Evolutionary conservation across 108 stramenopile genomes (phyloP).

Genomic region (Stephanodiscus triporus): DNA sequence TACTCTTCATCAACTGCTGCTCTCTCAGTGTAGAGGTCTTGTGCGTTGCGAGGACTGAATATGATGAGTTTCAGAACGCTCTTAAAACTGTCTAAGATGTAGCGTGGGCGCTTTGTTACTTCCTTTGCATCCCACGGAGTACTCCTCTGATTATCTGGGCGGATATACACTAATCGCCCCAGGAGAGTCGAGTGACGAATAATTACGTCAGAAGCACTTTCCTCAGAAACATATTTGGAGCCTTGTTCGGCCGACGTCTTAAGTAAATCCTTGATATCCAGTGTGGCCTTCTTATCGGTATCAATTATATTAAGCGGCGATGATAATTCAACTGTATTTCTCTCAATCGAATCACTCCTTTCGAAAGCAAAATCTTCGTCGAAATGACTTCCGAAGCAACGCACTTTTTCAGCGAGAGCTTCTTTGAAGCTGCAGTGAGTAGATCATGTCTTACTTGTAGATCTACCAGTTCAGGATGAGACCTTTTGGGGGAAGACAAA

Average conservation of each 20-base stretch:
- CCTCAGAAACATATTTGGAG: slow-evolving; percentile 24
- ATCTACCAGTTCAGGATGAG: slow-evolving; percentile 35
- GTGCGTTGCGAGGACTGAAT: slow-evolving; percentile 29
- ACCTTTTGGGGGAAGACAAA: background rate
- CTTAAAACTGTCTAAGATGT: slow-evolving; percentile 11
- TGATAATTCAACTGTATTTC: slow-evolving; percentile 9
- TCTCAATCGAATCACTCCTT: slow-evolving; percentile 13
- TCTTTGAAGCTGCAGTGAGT: slow-evolving; percentile 14
- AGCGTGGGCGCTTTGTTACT: slow-evolving; percentile 25
- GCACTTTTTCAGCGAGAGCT: slow-evolving; percentile 20
- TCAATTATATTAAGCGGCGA: slow-evolving; percentile 27
- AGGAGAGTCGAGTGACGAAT: slow-evolving; percentile 14
- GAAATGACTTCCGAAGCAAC: slow-evolving; percentile 16
- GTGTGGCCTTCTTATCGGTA: background rate
- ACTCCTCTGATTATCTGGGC: slow-evolving; percentile 5
- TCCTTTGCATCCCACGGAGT: slow-evolving; percentile 33
- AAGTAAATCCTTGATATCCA: slow-evolving; percentile 24
- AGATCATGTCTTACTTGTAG: slow-evolving; percentile 23
- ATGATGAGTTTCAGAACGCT: slow-evolving; percentile 10
- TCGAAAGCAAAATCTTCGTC: slow-evolving; percentile 13
- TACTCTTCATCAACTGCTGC: slow-evolving; percentile 16
- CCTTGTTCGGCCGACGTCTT: background rate
- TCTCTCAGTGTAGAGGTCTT: slow-evolving; percentile 14
- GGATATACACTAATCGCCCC: slow-evolving; percentile 22
- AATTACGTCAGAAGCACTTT: slow-evolving; percentile 2